Evolutionary conservation across 2,329 filamentous ascomycete genomes (phyloP).

Genomic region (Hypoxylon sp.): DNA sequence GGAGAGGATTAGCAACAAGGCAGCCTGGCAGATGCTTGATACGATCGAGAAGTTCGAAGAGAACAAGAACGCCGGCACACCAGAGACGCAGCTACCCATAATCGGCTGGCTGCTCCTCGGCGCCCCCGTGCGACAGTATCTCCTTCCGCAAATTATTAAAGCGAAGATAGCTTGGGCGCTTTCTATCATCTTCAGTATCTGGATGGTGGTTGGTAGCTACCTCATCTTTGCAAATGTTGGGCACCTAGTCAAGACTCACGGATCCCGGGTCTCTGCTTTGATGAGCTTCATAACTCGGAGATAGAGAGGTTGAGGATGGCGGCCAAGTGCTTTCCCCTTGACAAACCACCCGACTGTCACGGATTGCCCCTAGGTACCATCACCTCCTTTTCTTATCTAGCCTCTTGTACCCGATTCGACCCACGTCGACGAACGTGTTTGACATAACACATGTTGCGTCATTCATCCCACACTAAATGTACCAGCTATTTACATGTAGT

Average conservation of each 20-base stretch:
- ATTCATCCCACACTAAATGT: background rate
- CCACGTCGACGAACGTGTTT: background rate
- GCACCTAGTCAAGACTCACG: slow-evolving; percentile 53
- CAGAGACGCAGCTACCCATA: slow-evolving; percentile 52
- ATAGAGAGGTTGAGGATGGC: slow-evolving; percentile 10
- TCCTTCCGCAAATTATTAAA: slow-evolving; percentile 56
- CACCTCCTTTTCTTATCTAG: background rate
- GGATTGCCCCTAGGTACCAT: background rate
- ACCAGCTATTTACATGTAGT: background rate
- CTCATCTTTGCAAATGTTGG: slow-evolving; percentile 62
- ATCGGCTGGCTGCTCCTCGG: slow-evolving; percentile 62
- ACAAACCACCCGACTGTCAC: background rate
- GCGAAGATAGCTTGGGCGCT: slow-evolving; percentile 61
- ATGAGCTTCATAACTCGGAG: slow-evolving; percentile 17
- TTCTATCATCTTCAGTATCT: slow-evolving; percentile 62
- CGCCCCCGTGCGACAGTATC: slow-evolving; percentile 55
- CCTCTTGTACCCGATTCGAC: background rate
- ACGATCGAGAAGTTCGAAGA: slow-evolving; percentile 62
- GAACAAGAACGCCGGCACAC: slow-evolving; percentile 45
- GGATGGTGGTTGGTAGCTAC: slow-evolving; percentile 64
- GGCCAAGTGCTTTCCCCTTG: background rate
- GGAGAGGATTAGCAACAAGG: slow-evolving; percentile 79
- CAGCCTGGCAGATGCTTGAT: slow-evolving; percentile 73
- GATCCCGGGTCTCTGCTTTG: slow-evolving; percentile 14
- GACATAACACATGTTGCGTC: background rate